Base-by-base conservation (phyloP, 1,284 basidiomycete species). In the Apiotrichum porosum region DNA sequence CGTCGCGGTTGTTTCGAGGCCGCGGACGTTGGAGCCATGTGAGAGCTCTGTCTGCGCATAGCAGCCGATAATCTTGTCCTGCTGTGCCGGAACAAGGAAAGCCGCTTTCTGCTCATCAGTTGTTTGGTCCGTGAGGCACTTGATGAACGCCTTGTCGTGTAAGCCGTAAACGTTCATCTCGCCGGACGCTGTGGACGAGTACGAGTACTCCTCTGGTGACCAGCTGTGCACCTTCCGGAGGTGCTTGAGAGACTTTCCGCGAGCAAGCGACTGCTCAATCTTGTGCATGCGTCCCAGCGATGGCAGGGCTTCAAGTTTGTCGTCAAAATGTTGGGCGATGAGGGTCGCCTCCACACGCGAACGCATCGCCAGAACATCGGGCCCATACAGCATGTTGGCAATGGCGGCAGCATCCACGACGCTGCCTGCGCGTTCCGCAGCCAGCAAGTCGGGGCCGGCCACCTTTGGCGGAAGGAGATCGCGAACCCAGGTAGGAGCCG, bases 1-100 rank as follows among this genome's bases (percentile, higher is more conserved):
- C 2, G 78, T 80, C 0, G 79, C 78, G 4, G 79, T 80, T 23
- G 79, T 81, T 63, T 80, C 77, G 42, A 81, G 71, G n/a, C 79
- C 79, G 6, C 79, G 79, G 23, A 80, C 78, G 60, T 80, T 80
- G 39, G 74, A 76, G 34, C 78, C 77, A 62, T 78, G 76, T 12
- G 70, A 72, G 15, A 69, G 58, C 49, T 71, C 67, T 23, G 71
- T 80, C 78, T 80, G 80, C 42, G 76, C 78, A 56, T 80, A 80
- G 62, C 79, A 80, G 14, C 79, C 79, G 42, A 78, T 77, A 52
- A 78, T 40, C 46, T 51, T 36, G 46, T 28, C 22, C n/a, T 19
- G 26, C 37, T 45, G 28, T 15, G 53, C 53, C 23, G 36, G 44
- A 40, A 51, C 53, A 33, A 55, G 49, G 53, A 55, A 55, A 24